These are phyloP conservation scores for Copromyces sp. DNA, from an alignment of 495 filamentous ascomycete genomes.

Conservation along the genomic window DNA sequence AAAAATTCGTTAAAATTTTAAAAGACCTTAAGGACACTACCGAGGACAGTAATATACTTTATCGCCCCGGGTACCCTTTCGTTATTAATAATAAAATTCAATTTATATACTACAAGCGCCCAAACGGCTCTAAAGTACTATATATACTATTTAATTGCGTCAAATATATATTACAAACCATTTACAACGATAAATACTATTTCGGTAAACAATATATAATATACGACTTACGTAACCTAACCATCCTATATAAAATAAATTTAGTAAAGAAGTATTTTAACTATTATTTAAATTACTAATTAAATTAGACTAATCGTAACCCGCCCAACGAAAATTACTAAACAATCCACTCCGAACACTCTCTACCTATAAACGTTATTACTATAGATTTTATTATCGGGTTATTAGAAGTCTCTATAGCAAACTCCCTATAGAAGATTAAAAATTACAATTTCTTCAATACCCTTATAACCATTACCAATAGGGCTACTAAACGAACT, in stretches of 20 bases:
- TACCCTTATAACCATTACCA: background rate
- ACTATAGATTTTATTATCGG: background rate
- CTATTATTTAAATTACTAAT: no score
- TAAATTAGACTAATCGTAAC: background rate
- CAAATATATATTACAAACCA: background rate
- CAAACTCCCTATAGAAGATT: background rate
- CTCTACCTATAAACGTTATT: background rate
- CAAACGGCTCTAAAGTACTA: background rate
- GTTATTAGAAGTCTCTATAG: no score
- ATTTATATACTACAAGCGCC: background rate
- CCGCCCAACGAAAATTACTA: background rate
- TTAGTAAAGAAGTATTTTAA: background rate
- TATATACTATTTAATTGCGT: background rate
- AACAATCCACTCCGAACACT: background rate
- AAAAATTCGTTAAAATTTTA: background rate
- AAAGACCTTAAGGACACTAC: background rate
- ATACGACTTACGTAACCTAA: background rate
- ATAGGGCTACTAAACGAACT: background rate
- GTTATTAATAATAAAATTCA: background rate
- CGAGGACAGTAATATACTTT: background rate
- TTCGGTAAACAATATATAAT: background rate
- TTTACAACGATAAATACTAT: no score
- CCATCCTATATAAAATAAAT: background rate
- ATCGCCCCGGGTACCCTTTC: background rate
- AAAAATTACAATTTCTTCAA: background rate